Conservation (phyloP, 139 green algal genomes). For the Chlamydomonas sphaeroides region DNA sequence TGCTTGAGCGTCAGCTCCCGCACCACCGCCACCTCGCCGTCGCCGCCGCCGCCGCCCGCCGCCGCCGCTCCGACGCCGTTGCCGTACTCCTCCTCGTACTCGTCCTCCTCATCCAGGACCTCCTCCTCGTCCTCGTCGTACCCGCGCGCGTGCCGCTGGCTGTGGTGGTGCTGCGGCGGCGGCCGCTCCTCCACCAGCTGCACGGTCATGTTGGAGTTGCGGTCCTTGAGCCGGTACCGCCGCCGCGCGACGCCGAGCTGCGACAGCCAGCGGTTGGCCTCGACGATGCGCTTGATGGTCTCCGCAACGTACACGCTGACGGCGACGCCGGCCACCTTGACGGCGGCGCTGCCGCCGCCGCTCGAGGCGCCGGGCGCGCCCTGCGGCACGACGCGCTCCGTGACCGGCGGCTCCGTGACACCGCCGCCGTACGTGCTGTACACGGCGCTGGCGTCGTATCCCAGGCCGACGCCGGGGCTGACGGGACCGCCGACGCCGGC, state of each 20-base stretch:
- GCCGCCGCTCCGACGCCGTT: neutral
- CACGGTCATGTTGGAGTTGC: conserved; percentile 32
- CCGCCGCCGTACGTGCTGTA: neutral
- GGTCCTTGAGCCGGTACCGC: conserved; percentile 44
- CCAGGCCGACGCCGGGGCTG: neutral
- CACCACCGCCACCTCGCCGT: neutral
- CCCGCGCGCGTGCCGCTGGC: too few relatives aligned
- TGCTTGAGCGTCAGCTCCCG: conserved; percentile 41
- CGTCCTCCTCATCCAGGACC: too few relatives aligned
- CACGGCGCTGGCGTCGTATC: neutral
- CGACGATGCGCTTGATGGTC: conserved; percentile 33
- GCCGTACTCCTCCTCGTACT: neutral
- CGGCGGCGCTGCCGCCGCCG: conserved; percentile 30
- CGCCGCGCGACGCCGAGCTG: conserved; percentile 17
- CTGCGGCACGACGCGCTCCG: neutral
- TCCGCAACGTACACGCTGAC: conserved; percentile 52
- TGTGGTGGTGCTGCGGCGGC: neutral
- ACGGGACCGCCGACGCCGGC: neutral
- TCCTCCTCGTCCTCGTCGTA: too few relatives aligned
- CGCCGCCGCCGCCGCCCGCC: neutral
- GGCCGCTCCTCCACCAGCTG: conserved; percentile 35
- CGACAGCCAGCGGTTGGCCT: conserved; percentile 49
- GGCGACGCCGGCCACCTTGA: conserved; percentile 27
- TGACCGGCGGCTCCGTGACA: neutral
- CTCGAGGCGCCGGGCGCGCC: neutral